Base-by-base conservation (phyloP, 495 filamentous ascomycete species). In the Friedmanniomyces simplex region DNA sequence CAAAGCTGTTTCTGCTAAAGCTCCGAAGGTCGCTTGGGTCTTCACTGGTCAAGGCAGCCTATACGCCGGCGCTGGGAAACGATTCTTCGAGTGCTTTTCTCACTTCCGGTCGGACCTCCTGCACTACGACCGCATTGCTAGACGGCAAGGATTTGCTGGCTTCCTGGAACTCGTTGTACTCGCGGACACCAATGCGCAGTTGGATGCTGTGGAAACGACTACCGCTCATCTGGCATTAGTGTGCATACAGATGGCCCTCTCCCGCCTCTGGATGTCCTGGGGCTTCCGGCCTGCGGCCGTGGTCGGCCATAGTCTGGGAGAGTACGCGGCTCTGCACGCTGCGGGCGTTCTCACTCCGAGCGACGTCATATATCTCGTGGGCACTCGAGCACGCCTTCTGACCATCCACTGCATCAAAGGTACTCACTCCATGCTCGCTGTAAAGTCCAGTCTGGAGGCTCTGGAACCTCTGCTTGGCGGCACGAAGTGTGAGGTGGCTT, bases 181-280 rank as follows among this genome's bases (percentile, higher is more conserved):
- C 24, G 11, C 14, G 26, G 34, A 49, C 16, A 14, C 24, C 0
- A 25, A 10, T 20, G 25, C 51, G 22, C 16, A 13, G 24, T n/a
- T 30, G 2, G 39, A 28, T 14, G 21, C 20, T 6, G n/a, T 16
- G n/a, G 18, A 34, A 2, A 14, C 49, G 20, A 39, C 21, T 26
- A 26, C 18, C 12, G 28, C 41, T 4, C 73, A 76, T 22, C 58
- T 76, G n/a, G 71, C 64, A 18, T 36, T 67, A 24, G 63, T 68
- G 13, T 60, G 57, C 18, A 28, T 71, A 12, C 62, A 73, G 48
- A 70, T 76, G 39, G 71, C 71, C 2, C 63, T 76, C 16, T 54
- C 63, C 3, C 32, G 57, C 10, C 59, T 70, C 34, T 75, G 68
- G 68, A 42, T 21, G 6, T 66, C 68, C 4, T 67, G 66, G 57